Evolutionary conservation across 2,329 filamentous ascomycete genomes (phyloP).

Genomic region (Aspergillus chevalieri): DNA sequence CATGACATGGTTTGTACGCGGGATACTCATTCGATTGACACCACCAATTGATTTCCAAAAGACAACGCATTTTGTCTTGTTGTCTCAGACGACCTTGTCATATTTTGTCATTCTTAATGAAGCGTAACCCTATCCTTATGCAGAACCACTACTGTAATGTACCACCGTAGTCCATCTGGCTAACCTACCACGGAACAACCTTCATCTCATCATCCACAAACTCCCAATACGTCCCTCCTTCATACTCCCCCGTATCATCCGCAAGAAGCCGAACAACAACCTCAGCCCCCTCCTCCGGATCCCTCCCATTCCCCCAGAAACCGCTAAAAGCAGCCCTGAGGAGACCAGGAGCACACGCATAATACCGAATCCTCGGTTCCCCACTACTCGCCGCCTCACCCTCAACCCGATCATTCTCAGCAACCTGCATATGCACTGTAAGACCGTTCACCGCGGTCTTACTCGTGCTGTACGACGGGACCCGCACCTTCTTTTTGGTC

Average conservation of each 20-base stretch:
- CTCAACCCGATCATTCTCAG: constrained; percentile 11
- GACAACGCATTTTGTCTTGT: too few species aligned
- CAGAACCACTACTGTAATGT: too few species aligned
- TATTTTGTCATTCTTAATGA: too few species aligned
- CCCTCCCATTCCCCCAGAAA: constrained; percentile 12
- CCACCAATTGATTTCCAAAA: background rate
- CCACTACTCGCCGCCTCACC: constrained; percentile 1
- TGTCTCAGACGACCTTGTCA: too few species aligned
- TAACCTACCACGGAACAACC: constrained; percentile 17
- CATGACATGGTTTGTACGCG: background rate
- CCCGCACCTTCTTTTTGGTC: constrained; percentile 14
- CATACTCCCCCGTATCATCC: constrained; percentile 11
- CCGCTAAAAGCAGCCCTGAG: constrained; percentile 22
- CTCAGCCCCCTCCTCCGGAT: constrained; percentile 20
- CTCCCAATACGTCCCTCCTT: constrained; percentile 18
- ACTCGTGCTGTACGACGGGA: constrained; percentile 30
- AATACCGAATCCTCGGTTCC: constrained; percentile 11
- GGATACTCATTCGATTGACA: background rate
- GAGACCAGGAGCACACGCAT: constrained; percentile 14
- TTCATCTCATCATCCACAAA: constrained; percentile 18
- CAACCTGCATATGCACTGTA: constrained; percentile 22
- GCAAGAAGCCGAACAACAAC: constrained; percentile 15
- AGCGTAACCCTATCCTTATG: too few species aligned
- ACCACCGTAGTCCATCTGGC: too few species aligned
- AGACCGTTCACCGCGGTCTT: constrained; percentile 36